A percentile compares a stretch with the other conserved stretches of the same genome.
Conservation (phyloP, 257 asterid species). For the Solanum chaucha region DNA sequence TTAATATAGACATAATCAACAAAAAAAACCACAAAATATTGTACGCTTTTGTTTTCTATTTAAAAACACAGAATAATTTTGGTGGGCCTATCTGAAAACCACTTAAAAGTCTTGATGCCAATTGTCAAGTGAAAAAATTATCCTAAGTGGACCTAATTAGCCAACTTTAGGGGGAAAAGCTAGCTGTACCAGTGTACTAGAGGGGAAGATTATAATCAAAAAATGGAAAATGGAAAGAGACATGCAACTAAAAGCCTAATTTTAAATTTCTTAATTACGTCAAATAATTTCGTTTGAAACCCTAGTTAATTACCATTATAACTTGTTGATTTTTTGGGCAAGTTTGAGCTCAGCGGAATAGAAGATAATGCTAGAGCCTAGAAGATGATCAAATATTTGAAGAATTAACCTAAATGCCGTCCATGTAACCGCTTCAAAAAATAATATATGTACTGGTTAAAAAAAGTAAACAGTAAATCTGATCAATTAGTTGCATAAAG, state of each 20-base stretch:
- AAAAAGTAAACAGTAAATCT: neutral
- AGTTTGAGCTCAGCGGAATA: neutral
- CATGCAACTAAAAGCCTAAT: neutral
- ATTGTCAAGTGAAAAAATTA: neutral
- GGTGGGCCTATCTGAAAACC: conserved; percentile 7
- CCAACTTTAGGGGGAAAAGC: neutral
- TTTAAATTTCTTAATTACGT: neutral
- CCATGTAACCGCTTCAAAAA: neutral
- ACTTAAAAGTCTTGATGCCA: neutral
- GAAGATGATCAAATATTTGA: neutral
- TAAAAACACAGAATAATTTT: neutral
- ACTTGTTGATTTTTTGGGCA: neutral
- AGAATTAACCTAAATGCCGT: neutral
- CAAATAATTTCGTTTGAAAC: neutral
- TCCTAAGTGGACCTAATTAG: neutral
- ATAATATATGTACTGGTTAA: neutral
- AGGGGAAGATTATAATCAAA: neutral
- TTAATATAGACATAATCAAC: neutral
- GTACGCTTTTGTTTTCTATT: conserved; percentile 8
- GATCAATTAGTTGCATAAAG: neutral
- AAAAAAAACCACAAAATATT: neutral
- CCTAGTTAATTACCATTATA: neutral
- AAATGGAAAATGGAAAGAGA: neutral
- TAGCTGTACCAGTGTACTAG: neutral
- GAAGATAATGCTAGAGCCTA: neutral